phyloP scores from a whole-genome alignment of 805 yeast genomes.

The Starmerella roubikii region DNA sequence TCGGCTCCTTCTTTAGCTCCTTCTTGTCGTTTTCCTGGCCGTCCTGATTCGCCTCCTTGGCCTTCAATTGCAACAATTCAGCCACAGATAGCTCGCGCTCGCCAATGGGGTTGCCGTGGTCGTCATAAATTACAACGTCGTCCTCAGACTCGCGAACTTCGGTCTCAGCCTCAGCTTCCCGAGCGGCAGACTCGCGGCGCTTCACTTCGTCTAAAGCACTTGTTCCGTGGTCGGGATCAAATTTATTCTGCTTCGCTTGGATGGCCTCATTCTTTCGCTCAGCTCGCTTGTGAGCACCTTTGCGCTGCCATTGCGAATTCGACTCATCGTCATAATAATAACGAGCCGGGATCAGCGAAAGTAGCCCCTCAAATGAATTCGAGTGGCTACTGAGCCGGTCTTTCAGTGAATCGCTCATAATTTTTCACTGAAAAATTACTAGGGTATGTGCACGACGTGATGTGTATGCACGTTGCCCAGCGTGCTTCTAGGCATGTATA shows the following conservation, averaged over 20 bases:
- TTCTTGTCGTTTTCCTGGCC: not conserved
- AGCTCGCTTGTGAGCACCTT: constrained; percentile 31
- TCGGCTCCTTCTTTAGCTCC: constrained; percentile 1
- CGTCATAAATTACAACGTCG: constrained; percentile 21
- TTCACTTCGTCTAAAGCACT: constrained; percentile 27
- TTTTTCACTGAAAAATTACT: too few species aligned
- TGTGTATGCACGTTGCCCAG: too few species aligned
- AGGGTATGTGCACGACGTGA: not conserved
- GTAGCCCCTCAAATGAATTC: constrained; percentile 63
- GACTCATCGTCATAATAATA: constrained; percentile 86
- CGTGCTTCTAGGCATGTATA: too few species aligned
- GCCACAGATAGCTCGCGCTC: constrained; percentile 18
- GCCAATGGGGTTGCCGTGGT: constrained; percentile 23
- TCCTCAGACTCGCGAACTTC: constrained; percentile 15
- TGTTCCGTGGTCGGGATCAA: constrained; percentile 44
- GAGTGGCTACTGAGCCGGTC: constrained; percentile 28
- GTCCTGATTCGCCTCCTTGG: not conserved
- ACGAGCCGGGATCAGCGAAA: constrained; percentile 86
- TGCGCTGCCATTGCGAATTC: constrained; percentile 81
- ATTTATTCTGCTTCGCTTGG: constrained; percentile 51
- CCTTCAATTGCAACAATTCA: constrained; percentile 16
- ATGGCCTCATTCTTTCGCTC: constrained; percentile 39
- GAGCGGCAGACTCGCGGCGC: constrained; percentile 16
- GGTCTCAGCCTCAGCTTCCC: constrained; percentile 25
- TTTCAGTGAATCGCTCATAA: constrained; percentile 22